Percentiles rank a stretch among this genome's conserved stretches.
Conservation (phyloP, 2,329 filamentous ascomycete genomes). For the Trichophaea hybrida region DNA sequence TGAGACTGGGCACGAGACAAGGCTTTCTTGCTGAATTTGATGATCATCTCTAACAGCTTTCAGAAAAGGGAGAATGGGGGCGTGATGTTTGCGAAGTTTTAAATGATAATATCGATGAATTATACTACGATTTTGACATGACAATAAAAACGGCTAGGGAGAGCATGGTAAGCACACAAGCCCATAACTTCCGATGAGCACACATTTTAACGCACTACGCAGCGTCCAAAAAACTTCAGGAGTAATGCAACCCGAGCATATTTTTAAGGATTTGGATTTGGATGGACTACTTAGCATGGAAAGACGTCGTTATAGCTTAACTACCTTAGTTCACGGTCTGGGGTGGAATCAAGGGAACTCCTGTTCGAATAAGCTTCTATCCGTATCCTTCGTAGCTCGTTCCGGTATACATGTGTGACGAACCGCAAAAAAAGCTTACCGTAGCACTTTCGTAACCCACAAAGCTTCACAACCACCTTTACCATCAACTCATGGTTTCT, state of each 20-base stretch:
- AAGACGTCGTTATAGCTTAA: background rate
- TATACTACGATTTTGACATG: conserved; percentile 12
- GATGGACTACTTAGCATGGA: background rate
- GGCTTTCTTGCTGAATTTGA: background rate
- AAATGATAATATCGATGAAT: conserved; percentile 2
- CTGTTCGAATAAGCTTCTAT: background rate
- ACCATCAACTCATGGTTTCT: conserved; percentile 39
- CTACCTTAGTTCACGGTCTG: background rate
- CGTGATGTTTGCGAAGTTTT: conserved; percentile 3
- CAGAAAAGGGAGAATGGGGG: conserved; percentile 11
- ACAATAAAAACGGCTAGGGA: conserved; percentile 7
- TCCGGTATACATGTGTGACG: too few relatives aligned
- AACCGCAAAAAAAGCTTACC: background rate
- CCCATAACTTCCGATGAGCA: background rate
- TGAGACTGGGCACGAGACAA: background rate
- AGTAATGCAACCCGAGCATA: background rate
- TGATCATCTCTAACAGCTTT: too few relatives aligned
- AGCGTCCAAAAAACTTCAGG: background rate
- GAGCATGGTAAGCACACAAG: conserved; percentile 12
- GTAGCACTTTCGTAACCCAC: background rate
- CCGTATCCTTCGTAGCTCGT: too few relatives aligned
- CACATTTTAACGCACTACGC: background rate
- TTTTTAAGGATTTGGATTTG: background rate
- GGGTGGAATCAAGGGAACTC: background rate
- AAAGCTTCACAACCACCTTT: background rate